Evolutionary conservation across 2,329 filamentous ascomycete genomes (phyloP).

Genomic region (Neofusicoccum ribis): DNA sequence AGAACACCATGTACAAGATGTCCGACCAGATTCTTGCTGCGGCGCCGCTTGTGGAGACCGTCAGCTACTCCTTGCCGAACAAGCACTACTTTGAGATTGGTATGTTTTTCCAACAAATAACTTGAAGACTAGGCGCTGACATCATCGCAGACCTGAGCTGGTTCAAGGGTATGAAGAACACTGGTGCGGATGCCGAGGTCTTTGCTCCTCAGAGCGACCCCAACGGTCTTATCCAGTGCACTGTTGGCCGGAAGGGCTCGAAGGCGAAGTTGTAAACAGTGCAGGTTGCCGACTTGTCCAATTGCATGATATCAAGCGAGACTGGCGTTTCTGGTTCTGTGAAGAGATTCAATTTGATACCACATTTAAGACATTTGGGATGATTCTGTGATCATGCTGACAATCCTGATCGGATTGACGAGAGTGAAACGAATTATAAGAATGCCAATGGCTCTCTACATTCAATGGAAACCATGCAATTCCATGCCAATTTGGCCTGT

Average conservation of each 20-base stretch:
- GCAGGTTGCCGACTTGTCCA: neutral
- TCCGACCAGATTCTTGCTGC: conserved; percentile 77
- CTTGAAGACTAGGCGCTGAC: conserved; percentile 25
- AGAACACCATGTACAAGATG: conserved; percentile 99
- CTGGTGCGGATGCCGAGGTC: conserved; percentile 91
- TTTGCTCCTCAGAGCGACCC: conserved; percentile 90
- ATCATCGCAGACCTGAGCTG: conserved; percentile 75
- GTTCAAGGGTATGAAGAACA: conserved; percentile 95
- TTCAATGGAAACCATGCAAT: no score
- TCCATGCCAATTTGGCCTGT: no score
- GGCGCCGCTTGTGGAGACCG: conserved; percentile 69
- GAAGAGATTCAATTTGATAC: neutral
- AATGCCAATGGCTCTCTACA: no score
- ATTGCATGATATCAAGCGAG: conserved; percentile 17
- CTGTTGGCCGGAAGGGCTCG: conserved; percentile 64
- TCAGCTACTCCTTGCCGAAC: conserved; percentile 87
- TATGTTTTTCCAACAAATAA: conserved; percentile 48
- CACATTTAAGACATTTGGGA: neutral
- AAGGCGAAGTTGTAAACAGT: conserved; percentile 46
- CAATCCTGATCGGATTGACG: neutral
- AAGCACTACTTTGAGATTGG: conserved; percentile 98
- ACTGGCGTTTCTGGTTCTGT: conserved; percentile 19
- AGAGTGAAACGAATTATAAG: neutral
- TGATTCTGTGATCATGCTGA: neutral
- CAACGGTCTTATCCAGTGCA: conserved; percentile 94